phyloP scores from a whole-genome alignment of 148 eudicot genomes.

The Nepenthes mirabilis region DNA sequence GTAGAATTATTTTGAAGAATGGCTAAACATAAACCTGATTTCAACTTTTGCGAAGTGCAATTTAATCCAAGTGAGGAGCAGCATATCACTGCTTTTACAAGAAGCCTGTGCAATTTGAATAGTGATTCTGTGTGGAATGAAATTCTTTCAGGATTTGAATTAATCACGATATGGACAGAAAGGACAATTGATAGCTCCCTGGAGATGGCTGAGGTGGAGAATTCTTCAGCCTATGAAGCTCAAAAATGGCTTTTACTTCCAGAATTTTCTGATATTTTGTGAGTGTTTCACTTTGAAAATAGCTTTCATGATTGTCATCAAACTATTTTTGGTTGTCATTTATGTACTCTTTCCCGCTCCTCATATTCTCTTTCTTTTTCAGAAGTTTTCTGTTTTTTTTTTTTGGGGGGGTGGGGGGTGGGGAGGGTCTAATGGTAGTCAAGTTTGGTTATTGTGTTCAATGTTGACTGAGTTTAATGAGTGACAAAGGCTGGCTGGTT shows the following conservation, averaged over 20 bases:
- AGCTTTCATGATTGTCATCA: not conserved
- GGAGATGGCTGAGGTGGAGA: slow-evolving; percentile 98
- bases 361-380: not conserved
- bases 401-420: not conserved
- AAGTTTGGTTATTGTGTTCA: too few species aligned
- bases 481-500: too few species aligned
- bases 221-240: slow-evolving; percentile 82
- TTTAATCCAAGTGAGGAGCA: not conserved
- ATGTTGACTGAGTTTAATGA: too few species aligned
- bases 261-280: slow-evolving; percentile 32
- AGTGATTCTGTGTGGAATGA: slow-evolving; percentile 8
- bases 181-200: slow-evolving; percentile 66
- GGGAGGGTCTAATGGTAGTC: too few species aligned
- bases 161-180: slow-evolving; percentile 56
- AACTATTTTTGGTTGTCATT: not conserved
- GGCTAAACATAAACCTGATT: not conserved
- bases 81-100: not conserved
- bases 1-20: not conserved
- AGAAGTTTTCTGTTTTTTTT: not conserved
- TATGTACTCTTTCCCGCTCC: not conserved
- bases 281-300: slow-evolving; percentile 14
- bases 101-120: slow-evolving; percentile 1
- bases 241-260: slow-evolving; percentile 71
- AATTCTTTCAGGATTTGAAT: slow-evolving; percentile 55
- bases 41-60: not conserved